Conservation (phyloP, 352 stramenopile genomes). For the Thraustochytrium sp. region DNA sequence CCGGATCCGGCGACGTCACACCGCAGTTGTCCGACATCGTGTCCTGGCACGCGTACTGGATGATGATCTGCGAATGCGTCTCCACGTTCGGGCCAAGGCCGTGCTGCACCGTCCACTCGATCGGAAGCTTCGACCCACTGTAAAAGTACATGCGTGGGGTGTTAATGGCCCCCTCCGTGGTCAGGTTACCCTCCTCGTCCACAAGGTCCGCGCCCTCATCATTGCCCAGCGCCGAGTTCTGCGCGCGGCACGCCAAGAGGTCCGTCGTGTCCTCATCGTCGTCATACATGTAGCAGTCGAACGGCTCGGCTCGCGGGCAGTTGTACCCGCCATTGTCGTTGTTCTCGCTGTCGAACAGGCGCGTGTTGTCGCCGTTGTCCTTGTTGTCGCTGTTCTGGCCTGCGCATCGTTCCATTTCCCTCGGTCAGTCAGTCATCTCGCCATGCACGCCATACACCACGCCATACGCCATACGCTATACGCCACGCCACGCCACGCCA, state of each 20-base stretch:
- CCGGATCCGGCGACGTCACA: not conserved
- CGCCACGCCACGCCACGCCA: no score
- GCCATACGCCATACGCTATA: no score
- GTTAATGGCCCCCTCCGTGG: not conserved
- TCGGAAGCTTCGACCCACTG: constrained; percentile 49
- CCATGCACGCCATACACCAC: no score
- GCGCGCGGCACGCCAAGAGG: not conserved
- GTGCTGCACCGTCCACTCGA: constrained; percentile 57
- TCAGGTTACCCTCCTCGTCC: not conserved
- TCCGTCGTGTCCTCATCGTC: not conserved
- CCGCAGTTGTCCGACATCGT: constrained; percentile 28
- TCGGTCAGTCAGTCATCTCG: no score
- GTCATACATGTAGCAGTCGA: constrained; percentile 3
- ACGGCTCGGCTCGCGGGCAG: constrained; percentile 1
- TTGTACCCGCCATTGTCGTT: constrained; percentile 36
- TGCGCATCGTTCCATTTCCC: no score
- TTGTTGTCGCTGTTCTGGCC: not conserved
- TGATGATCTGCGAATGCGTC: constrained; percentile 52
- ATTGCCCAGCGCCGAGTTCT: not conserved
- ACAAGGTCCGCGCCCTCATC: not conserved
- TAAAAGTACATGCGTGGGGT: constrained; percentile 52
- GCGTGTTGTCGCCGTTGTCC: not conserved
- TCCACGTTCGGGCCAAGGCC: constrained; percentile 51
- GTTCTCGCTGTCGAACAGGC: constrained; percentile 33
- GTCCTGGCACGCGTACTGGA: constrained; percentile 57